phyloP scores from a whole-genome alignment of 345 rosid species.

The Corchorus capsularis region DNA sequence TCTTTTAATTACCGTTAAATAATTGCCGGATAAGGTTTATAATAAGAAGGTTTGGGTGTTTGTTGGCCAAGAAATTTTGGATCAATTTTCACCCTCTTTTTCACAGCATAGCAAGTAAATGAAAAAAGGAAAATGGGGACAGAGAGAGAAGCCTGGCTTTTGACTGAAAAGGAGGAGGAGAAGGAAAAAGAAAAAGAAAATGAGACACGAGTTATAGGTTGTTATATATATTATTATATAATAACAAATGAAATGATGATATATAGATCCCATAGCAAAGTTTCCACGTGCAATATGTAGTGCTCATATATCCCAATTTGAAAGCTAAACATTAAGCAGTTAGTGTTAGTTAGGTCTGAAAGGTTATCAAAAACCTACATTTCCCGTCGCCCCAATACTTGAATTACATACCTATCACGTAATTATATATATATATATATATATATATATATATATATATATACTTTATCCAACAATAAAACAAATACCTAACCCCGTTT shows the following conservation, averaged over 20 bases:
- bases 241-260: not conserved
- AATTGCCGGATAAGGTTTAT: too few species aligned
- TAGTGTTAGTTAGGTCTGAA: conserved; percentile 41
- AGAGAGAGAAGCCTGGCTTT: not conserved
- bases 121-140: too few species aligned
- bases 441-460: too few species aligned
- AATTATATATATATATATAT: not conserved
- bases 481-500: conserved; percentile 25
- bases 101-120: too few species aligned
- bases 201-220: not conserved
- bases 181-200: too few species aligned
- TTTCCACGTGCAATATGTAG: conserved; percentile 30
- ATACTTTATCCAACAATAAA: not conserved
- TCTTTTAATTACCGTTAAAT: too few species aligned
- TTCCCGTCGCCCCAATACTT: conserved; percentile 5
- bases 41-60: too few species aligned
- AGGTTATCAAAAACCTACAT: conserved; percentile 31
- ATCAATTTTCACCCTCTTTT: too few species aligned
- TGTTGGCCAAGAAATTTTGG: too few species aligned
- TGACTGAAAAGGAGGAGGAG: not conserved
- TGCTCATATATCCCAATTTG: not conserved
- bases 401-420: conserved; percentile 14
- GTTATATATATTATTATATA: too few species aligned
- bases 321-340: not conserved
- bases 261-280: not conserved